Percentiles rank a stretch among this genome's conserved stretches.
Conservation (phyloP, 1,284 basidiomycete genomes). For the Cryptococcus sp. region DNA sequence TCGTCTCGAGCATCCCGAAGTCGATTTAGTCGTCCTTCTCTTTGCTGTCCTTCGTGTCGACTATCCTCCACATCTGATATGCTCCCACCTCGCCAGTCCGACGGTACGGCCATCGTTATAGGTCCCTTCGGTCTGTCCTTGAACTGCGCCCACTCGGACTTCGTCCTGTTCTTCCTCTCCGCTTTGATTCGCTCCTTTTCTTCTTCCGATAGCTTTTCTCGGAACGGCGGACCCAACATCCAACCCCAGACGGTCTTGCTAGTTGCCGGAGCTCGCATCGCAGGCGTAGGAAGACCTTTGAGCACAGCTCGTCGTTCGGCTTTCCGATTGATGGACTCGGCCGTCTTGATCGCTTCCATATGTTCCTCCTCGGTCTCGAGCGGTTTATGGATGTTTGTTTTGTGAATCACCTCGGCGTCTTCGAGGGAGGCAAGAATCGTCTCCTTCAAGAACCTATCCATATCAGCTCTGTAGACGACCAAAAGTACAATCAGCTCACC, state of each 20-base stretch:
- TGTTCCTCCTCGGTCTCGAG: constrained; percentile 19
- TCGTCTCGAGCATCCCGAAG: no score
- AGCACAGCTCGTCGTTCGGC: constrained; percentile 9
- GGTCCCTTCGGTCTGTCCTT: no score
- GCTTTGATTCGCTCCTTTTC: no score
- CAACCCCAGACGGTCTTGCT: constrained; percentile 14
- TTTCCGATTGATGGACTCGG: constrained; percentile 11
- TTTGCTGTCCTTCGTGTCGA: background rate
- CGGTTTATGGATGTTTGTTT: constrained; percentile 10
- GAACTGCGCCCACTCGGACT: no score
- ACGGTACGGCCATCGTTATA: background rate
- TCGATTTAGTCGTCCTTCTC: no score
- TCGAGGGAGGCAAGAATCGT: constrained; percentile 21
- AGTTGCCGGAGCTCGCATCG: constrained; percentile 12
- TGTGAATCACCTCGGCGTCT: constrained; percentile 20
- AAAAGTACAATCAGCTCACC: constrained; percentile 16
- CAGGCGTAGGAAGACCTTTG: constrained; percentile 7
- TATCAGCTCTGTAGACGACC: background rate
- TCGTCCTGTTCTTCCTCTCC: no score
- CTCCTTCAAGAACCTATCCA: constrained; percentile 22
- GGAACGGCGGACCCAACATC: constrained; percentile 17
- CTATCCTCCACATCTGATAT: background rate
- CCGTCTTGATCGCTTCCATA: constrained; percentile 12
- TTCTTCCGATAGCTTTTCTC: no score
- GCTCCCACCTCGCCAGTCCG: background rate